A percentile compares a stretch with the other conserved stretches of the same genome.
These are phyloP conservation scores for Psilocybe sp. DNA, from an alignment of 768 basidiomycete species.

Conservation along the genomic window DNA sequence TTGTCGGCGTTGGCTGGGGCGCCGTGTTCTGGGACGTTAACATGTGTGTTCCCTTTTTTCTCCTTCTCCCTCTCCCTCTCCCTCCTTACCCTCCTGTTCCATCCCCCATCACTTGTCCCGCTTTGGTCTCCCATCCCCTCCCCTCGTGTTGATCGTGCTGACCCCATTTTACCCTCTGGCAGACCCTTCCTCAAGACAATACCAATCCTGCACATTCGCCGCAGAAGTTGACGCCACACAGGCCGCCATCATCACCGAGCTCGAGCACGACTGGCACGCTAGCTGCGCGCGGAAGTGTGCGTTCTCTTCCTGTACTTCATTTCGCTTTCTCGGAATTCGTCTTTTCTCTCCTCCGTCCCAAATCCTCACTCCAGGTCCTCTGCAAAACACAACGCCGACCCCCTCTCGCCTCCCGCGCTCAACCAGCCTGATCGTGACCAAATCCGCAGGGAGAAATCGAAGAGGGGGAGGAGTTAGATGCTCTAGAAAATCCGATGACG, in stretches of 20 bases:
- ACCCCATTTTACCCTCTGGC: not conserved
- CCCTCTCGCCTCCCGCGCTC: too few relatives aligned
- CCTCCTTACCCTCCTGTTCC: not conserved
- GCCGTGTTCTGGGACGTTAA: constrained; percentile 86
- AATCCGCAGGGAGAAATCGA: constrained; percentile 9
- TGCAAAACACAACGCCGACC: too few relatives aligned
- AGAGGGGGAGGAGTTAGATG: not conserved
- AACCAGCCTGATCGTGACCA: too few relatives aligned
- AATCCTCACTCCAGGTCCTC: constrained; percentile 17
- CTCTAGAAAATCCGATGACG: too few relatives aligned
- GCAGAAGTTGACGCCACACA: constrained; percentile 60
- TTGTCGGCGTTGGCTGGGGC: constrained; percentile 90
- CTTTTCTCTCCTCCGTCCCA: not conserved
- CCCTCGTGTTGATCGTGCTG: too few relatives aligned
- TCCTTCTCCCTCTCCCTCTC: not conserved
- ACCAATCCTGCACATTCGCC: constrained; percentile 66
- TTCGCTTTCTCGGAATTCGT: not conserved
- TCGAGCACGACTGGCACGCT: constrained; percentile 58
- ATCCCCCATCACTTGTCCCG: constrained; percentile 82
- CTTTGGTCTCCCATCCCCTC: constrained; percentile 78
- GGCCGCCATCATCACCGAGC: constrained; percentile 65
- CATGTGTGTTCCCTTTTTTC: constrained; percentile 34
- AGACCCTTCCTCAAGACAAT: constrained; percentile 70
- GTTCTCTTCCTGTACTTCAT: not conserved
- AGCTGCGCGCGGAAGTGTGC: constrained; percentile 53